phyloP scores from a whole-genome alignment of 768 basidiomycete genomes.

The button mushroom (Agaricus bisporus) region DNA sequence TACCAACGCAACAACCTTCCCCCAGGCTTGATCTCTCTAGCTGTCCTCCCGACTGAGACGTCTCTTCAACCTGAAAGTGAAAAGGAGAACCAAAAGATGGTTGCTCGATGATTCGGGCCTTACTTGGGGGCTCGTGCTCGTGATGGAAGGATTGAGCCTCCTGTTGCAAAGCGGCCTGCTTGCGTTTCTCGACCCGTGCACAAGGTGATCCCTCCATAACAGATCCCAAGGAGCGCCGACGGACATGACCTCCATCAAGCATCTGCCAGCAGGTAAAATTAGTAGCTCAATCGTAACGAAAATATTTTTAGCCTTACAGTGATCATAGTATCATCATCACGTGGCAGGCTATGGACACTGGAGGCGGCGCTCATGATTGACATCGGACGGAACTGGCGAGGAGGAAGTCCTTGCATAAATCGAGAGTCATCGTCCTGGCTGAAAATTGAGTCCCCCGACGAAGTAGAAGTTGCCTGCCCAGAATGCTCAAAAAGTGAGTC shows the following conservation, averaged over 20 bases:
- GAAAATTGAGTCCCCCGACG: slow-evolving; percentile 59
- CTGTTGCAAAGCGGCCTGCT: slow-evolving; percentile 36
- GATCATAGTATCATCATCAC: slow-evolving; percentile 81
- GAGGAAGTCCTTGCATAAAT: slow-evolving; percentile 30
- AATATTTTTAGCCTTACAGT: slow-evolving; percentile 37
- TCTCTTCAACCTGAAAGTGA: slow-evolving; percentile 61
- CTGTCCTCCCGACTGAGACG: slow-evolving; percentile 61
- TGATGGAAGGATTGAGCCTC: slow-evolving; percentile 21
- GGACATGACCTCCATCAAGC: slow-evolving; percentile 73
- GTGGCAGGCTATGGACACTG: slow-evolving; percentile 41
- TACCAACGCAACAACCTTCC: slow-evolving; percentile 55
- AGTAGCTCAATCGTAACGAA: background rate
- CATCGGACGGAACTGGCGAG: slow-evolving; percentile 53
- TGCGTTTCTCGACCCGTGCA: slow-evolving; percentile 57
- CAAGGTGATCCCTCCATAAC: slow-evolving; percentile 69
- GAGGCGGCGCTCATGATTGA: slow-evolving; percentile 54
- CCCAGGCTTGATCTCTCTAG: slow-evolving; percentile 64
- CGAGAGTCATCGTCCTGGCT: slow-evolving; percentile 37
- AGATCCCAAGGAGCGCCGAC: slow-evolving; percentile 61
- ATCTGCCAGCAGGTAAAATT: slow-evolving; percentile 38
- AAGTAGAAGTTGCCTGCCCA: slow-evolving; percentile 35
- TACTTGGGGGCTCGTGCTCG: slow-evolving; percentile 34
- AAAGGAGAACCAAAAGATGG: slow-evolving; percentile 64
- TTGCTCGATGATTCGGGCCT: slow-evolving; percentile 49
- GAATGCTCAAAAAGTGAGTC: slow-evolving; percentile 66